Percentiles rank a stretch among this genome's conserved stretches.
These are phyloP conservation scores for Chenopodium formosanum DNA, from an alignment of 148 eudicot species.

Conservation along the genomic window DNA sequence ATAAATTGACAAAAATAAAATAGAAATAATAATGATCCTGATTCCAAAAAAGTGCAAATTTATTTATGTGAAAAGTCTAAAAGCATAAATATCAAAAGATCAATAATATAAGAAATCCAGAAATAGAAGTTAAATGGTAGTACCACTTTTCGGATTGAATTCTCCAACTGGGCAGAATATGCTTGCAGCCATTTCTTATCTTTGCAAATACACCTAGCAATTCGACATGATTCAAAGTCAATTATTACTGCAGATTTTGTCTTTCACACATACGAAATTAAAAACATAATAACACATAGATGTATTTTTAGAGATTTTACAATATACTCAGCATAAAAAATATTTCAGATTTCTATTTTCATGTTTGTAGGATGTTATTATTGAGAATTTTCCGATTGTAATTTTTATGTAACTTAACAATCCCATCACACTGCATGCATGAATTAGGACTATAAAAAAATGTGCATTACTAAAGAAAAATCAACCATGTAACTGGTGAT, in stretches of 20 bases:
- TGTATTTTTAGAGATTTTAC: too few relatives aligned
- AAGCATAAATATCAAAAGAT: not conserved
- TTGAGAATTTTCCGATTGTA: too few relatives aligned
- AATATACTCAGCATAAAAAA: too few relatives aligned
- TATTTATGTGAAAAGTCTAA: not conserved
- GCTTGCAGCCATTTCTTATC: constrained; percentile 16
- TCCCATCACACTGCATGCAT: too few relatives aligned
- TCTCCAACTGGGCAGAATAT: constrained; percentile 23
- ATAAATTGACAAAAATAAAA: not conserved
- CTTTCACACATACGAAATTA: too few relatives aligned
- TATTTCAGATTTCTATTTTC: too few relatives aligned
- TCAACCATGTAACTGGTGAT: too few relatives aligned
- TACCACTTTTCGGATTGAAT: constrained; percentile 29
- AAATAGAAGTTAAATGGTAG: not conserved
- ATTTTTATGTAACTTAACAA: too few relatives aligned
- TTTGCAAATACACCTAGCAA: constrained; percentile 25
- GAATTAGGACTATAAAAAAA: too few relatives aligned
- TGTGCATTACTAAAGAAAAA: too few relatives aligned
- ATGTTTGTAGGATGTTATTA: too few relatives aligned
- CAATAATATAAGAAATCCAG: not conserved
- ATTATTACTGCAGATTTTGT: not conserved
- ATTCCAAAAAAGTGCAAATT: not conserved
- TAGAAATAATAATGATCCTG: not conserved
- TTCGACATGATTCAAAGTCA: not conserved
- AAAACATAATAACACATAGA: too few relatives aligned